Conservation (phyloP, 2,329 filamentous ascomycete genomes). For the Neoscytalidium dimidiatum region DNA sequence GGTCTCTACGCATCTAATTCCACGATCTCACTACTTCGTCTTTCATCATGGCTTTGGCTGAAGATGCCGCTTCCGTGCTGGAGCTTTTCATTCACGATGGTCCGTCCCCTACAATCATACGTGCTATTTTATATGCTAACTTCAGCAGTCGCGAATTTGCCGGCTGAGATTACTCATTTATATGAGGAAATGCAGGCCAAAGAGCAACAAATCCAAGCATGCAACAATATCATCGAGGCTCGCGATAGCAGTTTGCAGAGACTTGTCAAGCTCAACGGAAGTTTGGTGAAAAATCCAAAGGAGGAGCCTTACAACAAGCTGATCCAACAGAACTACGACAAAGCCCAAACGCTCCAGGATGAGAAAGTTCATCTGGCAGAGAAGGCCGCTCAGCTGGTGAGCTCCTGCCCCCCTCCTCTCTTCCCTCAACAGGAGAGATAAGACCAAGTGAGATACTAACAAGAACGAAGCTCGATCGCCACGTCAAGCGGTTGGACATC, state of each 20-base stretch:
- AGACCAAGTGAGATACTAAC: slow-evolving; percentile 39
- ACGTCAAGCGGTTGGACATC: slow-evolving; percentile 63
- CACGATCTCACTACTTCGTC: not conserved
- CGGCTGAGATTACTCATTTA: slow-evolving; percentile 79
- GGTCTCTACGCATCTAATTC: not conserved
- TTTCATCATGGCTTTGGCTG: slow-evolving; percentile 42
- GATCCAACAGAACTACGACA: slow-evolving; percentile 68
- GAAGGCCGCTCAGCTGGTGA: slow-evolving; percentile 65
- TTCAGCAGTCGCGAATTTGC: slow-evolving; percentile 68
- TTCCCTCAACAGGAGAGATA: too few species aligned
- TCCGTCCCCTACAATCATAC: slow-evolving; percentile 26
- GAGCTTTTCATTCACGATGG: slow-evolving; percentile 76
- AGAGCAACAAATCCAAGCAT: slow-evolving; percentile 70
- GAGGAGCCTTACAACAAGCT: slow-evolving; percentile 68
- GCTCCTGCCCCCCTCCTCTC: too few species aligned
- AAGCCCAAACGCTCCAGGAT: slow-evolving; percentile 69
- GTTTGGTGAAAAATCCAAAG: slow-evolving; percentile 72
- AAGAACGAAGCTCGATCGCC: slow-evolving; percentile 54
- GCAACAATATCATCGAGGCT: slow-evolving; percentile 67
- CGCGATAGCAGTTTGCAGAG: slow-evolving; percentile 77
- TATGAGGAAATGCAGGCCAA: slow-evolving; percentile 83
- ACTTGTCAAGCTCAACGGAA: slow-evolving; percentile 76
- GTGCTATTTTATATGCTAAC: not conserved
- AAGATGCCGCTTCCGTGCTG: slow-evolving; percentile 69
- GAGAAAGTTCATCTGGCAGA: slow-evolving; percentile 73